Conservation (phyloP, 768 basidiomycete genomes). For the Pisolithus microcarpus region DNA sequence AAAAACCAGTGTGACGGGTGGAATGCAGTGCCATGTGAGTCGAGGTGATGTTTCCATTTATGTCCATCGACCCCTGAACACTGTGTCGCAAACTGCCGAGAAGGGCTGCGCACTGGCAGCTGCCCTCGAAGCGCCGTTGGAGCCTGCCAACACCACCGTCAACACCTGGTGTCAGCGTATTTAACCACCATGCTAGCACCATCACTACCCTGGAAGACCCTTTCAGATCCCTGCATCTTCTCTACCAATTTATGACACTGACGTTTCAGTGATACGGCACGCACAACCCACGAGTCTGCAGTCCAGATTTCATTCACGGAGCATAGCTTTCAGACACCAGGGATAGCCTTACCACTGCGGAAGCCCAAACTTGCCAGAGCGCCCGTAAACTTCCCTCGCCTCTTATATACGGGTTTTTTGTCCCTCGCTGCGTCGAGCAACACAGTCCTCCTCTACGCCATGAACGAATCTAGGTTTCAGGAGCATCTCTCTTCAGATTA, state of each 20-base stretch:
- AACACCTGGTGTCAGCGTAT: neutral
- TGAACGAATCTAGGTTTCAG: constrained; percentile 25
- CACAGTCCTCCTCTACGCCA: constrained; percentile 4
- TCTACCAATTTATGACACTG: neutral
- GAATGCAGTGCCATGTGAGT: too few relatives aligned
- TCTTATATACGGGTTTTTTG: too few relatives aligned
- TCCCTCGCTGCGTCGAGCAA: constrained; percentile 1
- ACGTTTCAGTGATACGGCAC: constrained; percentile 8
- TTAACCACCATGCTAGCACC: neutral
- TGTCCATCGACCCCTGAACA: neutral
- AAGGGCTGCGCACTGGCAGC: too few relatives aligned
- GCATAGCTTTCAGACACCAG: constrained; percentile 6
- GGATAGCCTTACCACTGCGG: too few relatives aligned
- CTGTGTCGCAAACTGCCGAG: neutral
- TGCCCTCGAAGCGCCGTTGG: neutral
- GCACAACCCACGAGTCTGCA: constrained; percentile 15
- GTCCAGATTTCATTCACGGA: neutral
- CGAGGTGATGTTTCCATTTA: constrained; percentile 6
- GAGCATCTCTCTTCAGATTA: constrained; percentile 22
- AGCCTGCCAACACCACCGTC: neutral
- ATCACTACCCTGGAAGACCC: neutral
- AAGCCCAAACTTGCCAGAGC: too few relatives aligned
- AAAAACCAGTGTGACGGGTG: neutral
- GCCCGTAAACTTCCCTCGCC: too few relatives aligned
- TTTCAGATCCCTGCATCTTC: too few relatives aligned